A percentile compares a stretch with the other conserved stretches of the same genome.
Evolutionary conservation across 176 grass and related monocot species (phyloP).

Genomic region (Eleusine indica): DNA sequence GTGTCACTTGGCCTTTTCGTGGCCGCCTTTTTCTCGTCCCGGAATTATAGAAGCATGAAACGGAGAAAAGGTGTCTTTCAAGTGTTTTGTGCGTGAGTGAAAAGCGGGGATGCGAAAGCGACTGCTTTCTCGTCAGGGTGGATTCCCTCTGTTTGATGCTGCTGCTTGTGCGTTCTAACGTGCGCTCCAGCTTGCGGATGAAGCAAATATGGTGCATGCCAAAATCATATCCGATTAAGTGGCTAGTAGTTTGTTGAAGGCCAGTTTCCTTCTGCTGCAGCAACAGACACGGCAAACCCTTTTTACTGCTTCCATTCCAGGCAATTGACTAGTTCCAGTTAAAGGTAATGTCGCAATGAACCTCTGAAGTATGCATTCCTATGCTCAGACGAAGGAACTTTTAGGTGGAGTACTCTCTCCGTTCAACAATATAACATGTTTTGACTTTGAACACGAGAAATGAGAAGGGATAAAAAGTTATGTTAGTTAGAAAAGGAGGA

Average conservation of each 20-base stretch:
- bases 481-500: too few species aligned
- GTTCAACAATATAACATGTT: too few species aligned
- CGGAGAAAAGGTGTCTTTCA: constrained; percentile 33
- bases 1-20: background rate
- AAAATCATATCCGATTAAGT: background rate
- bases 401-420: too few species aligned
- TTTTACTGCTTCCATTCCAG: too few species aligned
- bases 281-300: background rate
- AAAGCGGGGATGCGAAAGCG: constrained; percentile 24
- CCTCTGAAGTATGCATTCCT: too few species aligned
- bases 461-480: too few species aligned
- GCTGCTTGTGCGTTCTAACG: background rate
- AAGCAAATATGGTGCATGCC: constrained; percentile 8
- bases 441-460: too few species aligned
- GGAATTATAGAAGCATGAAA: constrained; percentile 6
- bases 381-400: too few species aligned
- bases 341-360: too few species aligned
- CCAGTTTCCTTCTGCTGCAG: background rate
- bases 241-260: background rate
- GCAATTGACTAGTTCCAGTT: too few species aligned
- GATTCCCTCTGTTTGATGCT: constrained; percentile 26
- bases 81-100: constrained; percentile 26
- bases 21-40: background rate
- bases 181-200: constrained; percentile 27
- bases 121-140: constrained; percentile 13